phyloP scores from a whole-genome alignment of 208 protist species.

The Leishmania amazonensis region DNA sequence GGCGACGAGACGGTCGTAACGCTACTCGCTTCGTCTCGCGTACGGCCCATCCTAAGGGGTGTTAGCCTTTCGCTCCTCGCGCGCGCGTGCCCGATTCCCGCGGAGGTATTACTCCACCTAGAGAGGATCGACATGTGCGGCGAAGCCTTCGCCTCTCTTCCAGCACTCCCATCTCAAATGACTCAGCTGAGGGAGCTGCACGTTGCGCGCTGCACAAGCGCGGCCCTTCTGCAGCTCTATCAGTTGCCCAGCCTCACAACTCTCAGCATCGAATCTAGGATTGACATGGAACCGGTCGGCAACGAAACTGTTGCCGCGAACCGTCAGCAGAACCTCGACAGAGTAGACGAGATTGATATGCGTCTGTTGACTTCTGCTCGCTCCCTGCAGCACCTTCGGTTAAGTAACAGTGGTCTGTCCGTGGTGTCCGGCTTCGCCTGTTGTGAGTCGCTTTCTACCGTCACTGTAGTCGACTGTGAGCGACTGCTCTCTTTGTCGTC shows the following conservation, averaged over 20 bases:
- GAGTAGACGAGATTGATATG: constrained; percentile 10
- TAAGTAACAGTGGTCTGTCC: constrained; percentile 2
- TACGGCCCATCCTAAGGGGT: constrained; percentile 1
- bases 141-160: constrained; percentile 8
- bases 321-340: background rate
- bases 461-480: constrained; percentile 2
- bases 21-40: background rate
- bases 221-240: background rate
- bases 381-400: background rate
- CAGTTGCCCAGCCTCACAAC: background rate
- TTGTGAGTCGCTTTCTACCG: constrained; percentile 1
- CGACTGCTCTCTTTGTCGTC: background rate
- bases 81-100: constrained; percentile 3
- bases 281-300: background rate
- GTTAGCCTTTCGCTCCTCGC: constrained; percentile 6
- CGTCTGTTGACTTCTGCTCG: constrained; percentile 1
- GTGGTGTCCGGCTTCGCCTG: background rate
- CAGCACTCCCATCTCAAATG: background rate
- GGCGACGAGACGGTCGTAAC: background rate
- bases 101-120: background rate
- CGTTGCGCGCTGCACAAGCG: constrained; percentile 6
- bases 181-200: constrained; percentile 10
- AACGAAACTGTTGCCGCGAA: background rate
- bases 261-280: constrained; percentile 1
- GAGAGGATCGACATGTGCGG: constrained; percentile 12